Evolutionary conservation across 2,329 filamentous ascomycete species (phyloP), one percentile per base, ranked within the genome.

Genomic region (Rutstroemia sp.): DNA sequence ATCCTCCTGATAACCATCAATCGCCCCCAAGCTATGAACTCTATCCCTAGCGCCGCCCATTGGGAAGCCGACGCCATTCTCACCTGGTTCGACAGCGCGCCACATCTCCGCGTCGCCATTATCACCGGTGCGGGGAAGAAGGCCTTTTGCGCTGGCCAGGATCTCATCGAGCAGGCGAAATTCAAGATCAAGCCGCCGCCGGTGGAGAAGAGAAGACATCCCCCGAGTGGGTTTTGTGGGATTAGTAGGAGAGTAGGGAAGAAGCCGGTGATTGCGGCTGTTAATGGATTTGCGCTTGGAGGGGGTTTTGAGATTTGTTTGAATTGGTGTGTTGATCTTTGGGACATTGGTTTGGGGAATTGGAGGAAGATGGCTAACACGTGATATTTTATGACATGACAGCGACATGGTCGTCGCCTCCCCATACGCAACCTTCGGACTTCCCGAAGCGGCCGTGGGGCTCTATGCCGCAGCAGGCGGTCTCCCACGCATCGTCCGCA

Each of bases 241-340:
- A 73, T 90, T 34, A 84, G 82, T 59, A 84, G 87, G 62, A 77
- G 87, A 27, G 69, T 72, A 12, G 87, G 87, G 48, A 83, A 81
- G 70, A 92, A 92, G 66, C 88, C 88, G 5, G 77, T 92, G 58
- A 79, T 92, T 42, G 86, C 85, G 0, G 88, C 88, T 1, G 85
- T 92, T n/a, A 89, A 91, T 67, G 88, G 88, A 2, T 75, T 86
- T 39, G 88, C 86, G 46, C 77, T 88, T 30, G 88, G 88, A 49
- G 88, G 88, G 48, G 88, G 87, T 1, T 85, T 88, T 72, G 88
- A 92, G 74, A 89, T 91, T 23, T 64, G 62, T 58, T 59, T 68
- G 53, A 90, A 90, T 71, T 82, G 65, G 64, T 66, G 55, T 37
- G 57, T 47, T n/a, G 25, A 14, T 12, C 45, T 27, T 45, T 30